Evolutionary conservation across 768 basidiomycete genomes (phyloP), one percentile per base, ranked within the genome.

Genomic region (Auriscalpium vulgare): DNA sequence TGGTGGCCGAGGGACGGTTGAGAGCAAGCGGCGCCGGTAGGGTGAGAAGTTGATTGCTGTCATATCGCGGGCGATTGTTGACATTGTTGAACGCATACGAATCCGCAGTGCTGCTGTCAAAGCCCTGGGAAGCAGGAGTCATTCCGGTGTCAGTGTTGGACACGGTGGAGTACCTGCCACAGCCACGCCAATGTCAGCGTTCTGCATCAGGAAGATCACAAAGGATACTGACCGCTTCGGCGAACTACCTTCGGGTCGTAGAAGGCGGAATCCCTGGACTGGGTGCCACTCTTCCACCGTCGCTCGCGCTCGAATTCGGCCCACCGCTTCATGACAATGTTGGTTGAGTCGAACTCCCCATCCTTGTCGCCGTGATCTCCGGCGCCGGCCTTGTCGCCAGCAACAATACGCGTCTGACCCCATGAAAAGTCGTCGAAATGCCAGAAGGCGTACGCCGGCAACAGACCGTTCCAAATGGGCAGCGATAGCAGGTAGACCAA

Each of bases 241-340:
- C 4, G 78, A 77, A 37, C 63, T 67, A 1, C 68, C 64, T 36
- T 65, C 34, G 69, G 68, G 56, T 88, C 87, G 65, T 83, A 80
- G 64, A 78, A 82, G 6, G 81, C 79, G 21, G 84, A 86, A 66
- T 95, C 92, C 58, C 88, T 80, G 5, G 91, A 94, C 61, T 87
- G 83, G 19, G 81, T 81, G 8, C 92, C 94, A 66, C 71, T 87
- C 83, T 85, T 93, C 92, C 91, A 97, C 59, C 94, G 79, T 62
- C 95, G 75, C 62, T 98, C 97, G 50, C 95, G 78, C 76, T 98
- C 97, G 68, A 97, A 98, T 72, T 98, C 97, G 16, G 84, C 93
- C 95, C 95, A 99, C 43, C 92, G 83, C 78, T 98, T 98, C 97
- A 98, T 97, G 37, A 95, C 88, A 63, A 99, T 98, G 71, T 95